Percentiles rank a stretch among this genome's conserved stretches.
phyloP scores from a whole-genome alignment of 148 eudicot species.

The Amaranthus cruentus region DNA sequence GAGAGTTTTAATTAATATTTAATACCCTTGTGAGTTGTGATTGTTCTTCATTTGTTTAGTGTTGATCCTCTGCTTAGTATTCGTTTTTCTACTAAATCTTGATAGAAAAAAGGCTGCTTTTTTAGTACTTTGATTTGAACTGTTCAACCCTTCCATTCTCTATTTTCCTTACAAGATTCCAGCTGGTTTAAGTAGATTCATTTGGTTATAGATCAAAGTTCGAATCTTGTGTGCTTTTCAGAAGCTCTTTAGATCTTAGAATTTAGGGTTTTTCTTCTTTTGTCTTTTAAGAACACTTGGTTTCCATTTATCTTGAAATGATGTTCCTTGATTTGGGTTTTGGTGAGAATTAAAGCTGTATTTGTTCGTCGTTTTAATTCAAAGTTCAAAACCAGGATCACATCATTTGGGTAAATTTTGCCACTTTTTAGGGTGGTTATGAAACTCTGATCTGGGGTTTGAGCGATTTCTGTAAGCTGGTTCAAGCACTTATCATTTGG shows the following conservation, averaged over 20 bases:
- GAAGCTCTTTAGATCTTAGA: constrained; percentile 25
- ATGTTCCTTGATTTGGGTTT: constrained; percentile 10
- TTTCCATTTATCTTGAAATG: constrained; percentile 11
- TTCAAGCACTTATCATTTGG: constrained; percentile 3
- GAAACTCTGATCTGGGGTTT: constrained; percentile 25
- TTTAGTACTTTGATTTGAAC: too few species aligned
- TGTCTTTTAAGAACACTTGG: neutral
- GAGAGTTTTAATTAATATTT: neutral
- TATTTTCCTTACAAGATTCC: neutral
- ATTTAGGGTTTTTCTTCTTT: constrained; percentile 16
- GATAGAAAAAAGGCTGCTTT: neutral
- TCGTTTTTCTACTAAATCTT: neutral
- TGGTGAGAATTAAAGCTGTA: constrained; percentile 8
- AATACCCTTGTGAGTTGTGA: constrained; percentile 5
- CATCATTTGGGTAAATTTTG: constrained; percentile 11
- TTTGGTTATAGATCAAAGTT: constrained; percentile 12
- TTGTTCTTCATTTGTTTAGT: neutral
- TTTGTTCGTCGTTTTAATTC: neutral
- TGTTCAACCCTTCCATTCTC: too few species aligned
- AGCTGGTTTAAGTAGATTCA: neutral
- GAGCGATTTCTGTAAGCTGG: constrained; percentile 14
- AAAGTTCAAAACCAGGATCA: constrained; percentile 9
- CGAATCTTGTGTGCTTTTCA: constrained; percentile 13
- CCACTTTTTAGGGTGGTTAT: neutral
- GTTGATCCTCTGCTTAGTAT: neutral